These are phyloP conservation scores for Daldinia grandis DNA, from an alignment of 495 filamentous ascomycete species.

Conservation along the genomic window DNA sequence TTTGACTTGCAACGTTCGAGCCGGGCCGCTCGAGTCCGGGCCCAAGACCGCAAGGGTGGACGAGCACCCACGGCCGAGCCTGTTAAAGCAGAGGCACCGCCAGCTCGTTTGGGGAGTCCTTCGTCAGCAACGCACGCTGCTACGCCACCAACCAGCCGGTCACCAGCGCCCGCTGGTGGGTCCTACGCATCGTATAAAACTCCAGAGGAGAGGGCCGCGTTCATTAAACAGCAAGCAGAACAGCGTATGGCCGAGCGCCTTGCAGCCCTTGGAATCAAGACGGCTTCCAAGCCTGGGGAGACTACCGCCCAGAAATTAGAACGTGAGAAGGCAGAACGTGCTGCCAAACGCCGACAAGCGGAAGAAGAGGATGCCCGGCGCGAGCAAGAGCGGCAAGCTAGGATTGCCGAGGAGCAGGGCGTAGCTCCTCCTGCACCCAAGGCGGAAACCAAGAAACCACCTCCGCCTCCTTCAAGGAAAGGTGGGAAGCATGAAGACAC, in stretches of 20 bases:
- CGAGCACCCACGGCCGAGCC: conserved; percentile 57
- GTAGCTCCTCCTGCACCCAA: conserved; percentile 65
- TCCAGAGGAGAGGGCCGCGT: conserved; percentile 91
- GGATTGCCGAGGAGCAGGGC: conserved; percentile 83
- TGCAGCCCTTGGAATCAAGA: conserved; percentile 89
- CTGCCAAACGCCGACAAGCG: conserved; percentile 84
- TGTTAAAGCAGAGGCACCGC: conserved; percentile 53
- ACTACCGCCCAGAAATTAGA: conserved; percentile 84
- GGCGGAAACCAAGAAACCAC: conserved; percentile 75
- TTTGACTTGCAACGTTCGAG: conserved; percentile 90
- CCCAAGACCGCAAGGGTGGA: conserved; percentile 67
- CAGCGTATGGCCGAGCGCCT: conserved; percentile 97
- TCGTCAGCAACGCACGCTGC: conserved; percentile 53
- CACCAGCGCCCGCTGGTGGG: conserved; percentile 52
- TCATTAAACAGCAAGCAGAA: conserved; percentile 96
- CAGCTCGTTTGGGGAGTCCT: conserved; percentile 51
- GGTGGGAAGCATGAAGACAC: conserved; percentile 69
- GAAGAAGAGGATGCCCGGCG: conserved; percentile 96
- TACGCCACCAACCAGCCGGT: conserved; percentile 51
- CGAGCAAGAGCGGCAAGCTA: conserved; percentile 84
- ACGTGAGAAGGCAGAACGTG: conserved; percentile 85
- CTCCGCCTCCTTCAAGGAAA: conserved; percentile 85
- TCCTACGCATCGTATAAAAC: conserved; percentile 86
- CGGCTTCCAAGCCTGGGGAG: conserved; percentile 75
- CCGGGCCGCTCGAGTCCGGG: conserved; percentile 74